Percentiles rank a stretch among this genome's conserved stretches.
These are phyloP conservation scores for Penicillium dipodomyicola DNA, from an alignment of 495 filamentous ascomycete genomes.

Conservation along the genomic window DNA sequence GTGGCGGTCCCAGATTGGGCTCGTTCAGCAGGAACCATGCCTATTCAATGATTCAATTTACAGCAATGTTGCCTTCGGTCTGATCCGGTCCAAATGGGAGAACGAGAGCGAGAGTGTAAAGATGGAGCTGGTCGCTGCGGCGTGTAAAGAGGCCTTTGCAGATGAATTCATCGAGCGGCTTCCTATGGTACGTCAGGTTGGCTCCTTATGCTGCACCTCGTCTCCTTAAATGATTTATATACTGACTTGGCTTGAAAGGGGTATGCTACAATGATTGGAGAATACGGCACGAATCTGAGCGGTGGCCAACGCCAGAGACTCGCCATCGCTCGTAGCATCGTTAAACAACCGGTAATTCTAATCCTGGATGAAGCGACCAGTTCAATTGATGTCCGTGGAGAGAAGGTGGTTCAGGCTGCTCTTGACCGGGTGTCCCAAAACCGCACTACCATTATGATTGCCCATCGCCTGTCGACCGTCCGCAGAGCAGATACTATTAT, in stretches of 20 bases:
- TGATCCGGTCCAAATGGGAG: slow-evolving; percentile 63
- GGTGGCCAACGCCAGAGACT: slow-evolving; percentile 59
- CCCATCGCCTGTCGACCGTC: slow-evolving; percentile 58
- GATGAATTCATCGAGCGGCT: slow-evolving; percentile 41
- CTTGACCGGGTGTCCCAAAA: slow-evolving; percentile 40
- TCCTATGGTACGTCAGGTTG: slow-evolving; percentile 23
- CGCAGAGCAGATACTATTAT: slow-evolving; percentile 51
- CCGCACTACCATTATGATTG: slow-evolving; percentile 48
- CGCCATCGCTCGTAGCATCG: slow-evolving; percentile 73
- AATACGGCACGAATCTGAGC: slow-evolving; percentile 26
- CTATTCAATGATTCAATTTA: slow-evolving; percentile 73
- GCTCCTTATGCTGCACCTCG: neutral
- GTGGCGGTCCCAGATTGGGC: slow-evolving; percentile 75
- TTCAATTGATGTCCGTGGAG: slow-evolving; percentile 49
- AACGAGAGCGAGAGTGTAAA: slow-evolving; percentile 49
- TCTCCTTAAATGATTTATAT: neutral
- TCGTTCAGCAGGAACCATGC: slow-evolving; percentile 54
- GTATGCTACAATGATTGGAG: slow-evolving; percentile 39
- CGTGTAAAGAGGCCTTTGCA: slow-evolving; percentile 65
- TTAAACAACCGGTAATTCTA: slow-evolving; percentile 77
- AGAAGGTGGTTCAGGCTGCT: slow-evolving; percentile 50
- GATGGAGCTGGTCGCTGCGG: slow-evolving; percentile 37
- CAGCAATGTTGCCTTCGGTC: slow-evolving; percentile 74
- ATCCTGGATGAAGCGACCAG: slow-evolving; percentile 57
- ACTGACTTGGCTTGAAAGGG: slow-evolving; percentile 31